Base-by-base conservation (phyloP, 495 filamentous ascomycete genomes). In the Annulohypoxylon stygium region DNA sequence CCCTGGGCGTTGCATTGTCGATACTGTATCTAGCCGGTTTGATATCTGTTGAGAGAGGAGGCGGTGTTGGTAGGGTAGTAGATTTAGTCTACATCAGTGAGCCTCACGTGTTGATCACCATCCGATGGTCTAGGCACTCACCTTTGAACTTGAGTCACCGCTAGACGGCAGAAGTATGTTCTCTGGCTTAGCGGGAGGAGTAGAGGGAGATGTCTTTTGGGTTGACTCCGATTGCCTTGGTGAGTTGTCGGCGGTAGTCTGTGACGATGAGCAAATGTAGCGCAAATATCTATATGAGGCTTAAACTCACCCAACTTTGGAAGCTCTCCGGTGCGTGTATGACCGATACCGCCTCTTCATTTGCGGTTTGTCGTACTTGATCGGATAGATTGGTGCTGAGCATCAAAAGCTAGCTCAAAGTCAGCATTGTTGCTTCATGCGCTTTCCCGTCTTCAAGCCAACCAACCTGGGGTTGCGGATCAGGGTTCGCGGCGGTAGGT, bases 251-350 rank as follows among this genome's bases (percentile, higher is more conserved):
- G 72, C 75, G 18, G 84, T 81, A 61, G 75, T 79, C 76, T 86
- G 68, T n/a, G 14, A 71, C 39, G 30, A 26, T 53, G 25, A 71
- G 47, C 39, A 7, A 16, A n/a, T 10, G 30, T 34, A 23, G 18
- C 16, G 25, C 37, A 63, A 43, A 7, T 20, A 33, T 36, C 30
- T 36, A 34, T 37, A 26, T 30, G 8, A 60, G 18, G 37, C 5
- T 7, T 25, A 39, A 57, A 81, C 90, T 82, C 75, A 95, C 92
- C 87, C 95, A 95, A 62, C 87, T 86, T 57, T 88, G 86, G 81
- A 94, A 97, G 43, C 90, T 92, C 72, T 91, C 81, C 3, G 94
- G 94, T 20, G 92, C 93, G 82, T 97, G 93, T 74, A 97, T 97
- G 55, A 96, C 94, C 2, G 94, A 97, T 65, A 91, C 85, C 23